Conservation (phyloP, 176 grass and related monocot genomes). For the Coix lacrymajobi region DNA sequence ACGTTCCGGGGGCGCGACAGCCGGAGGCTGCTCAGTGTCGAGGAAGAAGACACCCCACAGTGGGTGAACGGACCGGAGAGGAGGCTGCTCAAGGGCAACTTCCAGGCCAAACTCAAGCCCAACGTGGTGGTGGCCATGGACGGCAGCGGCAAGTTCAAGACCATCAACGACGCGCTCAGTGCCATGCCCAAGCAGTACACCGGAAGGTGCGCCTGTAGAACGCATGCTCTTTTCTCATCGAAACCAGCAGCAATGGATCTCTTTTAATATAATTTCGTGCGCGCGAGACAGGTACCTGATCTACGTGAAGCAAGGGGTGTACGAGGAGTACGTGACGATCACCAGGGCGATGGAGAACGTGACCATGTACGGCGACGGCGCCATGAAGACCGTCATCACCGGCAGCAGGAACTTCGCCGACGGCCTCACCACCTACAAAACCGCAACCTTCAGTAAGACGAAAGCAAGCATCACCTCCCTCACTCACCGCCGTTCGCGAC, state of each 20-base stretch:
- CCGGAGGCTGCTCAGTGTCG: neutral
- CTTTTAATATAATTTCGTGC: too few species aligned
- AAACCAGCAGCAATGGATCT: neutral
- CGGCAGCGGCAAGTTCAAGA: conserved; percentile 74
- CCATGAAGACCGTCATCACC: conserved; percentile 41
- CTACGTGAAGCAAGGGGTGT: conserved; percentile 61
- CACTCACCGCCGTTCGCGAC: neutral
- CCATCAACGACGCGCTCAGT: conserved; percentile 69
- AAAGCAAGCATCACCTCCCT: neutral
- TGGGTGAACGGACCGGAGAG: conserved; percentile 35
- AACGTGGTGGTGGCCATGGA: conserved; percentile 70
- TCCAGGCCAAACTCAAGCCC: conserved; percentile 31
- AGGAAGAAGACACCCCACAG: neutral
- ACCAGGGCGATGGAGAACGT: conserved; percentile 36
- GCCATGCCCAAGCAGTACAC: conserved; percentile 45
- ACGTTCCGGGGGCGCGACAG: neutral
- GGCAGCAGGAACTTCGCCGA: conserved; percentile 53
- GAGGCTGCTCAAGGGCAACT: conserved; percentile 37
- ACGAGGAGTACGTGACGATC: conserved; percentile 57
- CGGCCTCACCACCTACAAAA: conserved; percentile 56
- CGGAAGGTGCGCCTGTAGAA: conserved; percentile 39
- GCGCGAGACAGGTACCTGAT: conserved; percentile 41
- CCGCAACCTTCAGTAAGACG: conserved; percentile 56
- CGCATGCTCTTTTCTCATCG: neutral
- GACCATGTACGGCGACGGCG: conserved; percentile 60